Conservation (phyloP, 331 rosid genomes). For the Cydonia oblonga region DNA sequence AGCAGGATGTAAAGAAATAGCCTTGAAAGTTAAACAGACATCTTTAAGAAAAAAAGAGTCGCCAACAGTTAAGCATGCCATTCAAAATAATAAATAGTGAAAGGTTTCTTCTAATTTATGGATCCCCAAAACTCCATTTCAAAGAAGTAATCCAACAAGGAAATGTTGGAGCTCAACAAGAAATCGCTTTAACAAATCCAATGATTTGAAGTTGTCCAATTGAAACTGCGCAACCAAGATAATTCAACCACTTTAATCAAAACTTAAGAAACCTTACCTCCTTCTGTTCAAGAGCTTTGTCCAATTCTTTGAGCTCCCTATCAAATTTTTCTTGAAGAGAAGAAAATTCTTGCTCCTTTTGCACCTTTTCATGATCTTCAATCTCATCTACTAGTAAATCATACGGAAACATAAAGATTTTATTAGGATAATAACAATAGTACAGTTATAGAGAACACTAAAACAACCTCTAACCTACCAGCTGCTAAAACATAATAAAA, state of each 20-base stretch:
- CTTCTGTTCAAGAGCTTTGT: constrained; percentile 73
- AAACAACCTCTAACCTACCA: neutral
- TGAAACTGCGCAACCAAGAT: neutral
- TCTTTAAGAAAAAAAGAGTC: neutral
- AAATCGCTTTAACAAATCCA: neutral
- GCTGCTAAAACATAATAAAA: neutral
- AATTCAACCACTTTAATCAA: neutral
- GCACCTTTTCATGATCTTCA: constrained; percentile 64
- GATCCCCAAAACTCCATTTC: neutral
- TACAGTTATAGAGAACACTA: neutral
- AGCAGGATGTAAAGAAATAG: neutral
- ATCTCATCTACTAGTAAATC: constrained; percentile 32
- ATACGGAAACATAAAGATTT: neutral
- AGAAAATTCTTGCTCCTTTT: constrained; percentile 77
- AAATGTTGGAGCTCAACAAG: neutral
- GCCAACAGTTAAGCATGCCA: neutral
- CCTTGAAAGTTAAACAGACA: neutral
- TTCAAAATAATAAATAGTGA: neutral
- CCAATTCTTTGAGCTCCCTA: constrained; percentile 75
- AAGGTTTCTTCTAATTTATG: neutral
- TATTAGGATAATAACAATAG: neutral
- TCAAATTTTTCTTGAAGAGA: constrained; percentile 77
- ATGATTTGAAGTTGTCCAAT: neutral
- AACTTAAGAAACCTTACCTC: constrained; percentile 40
- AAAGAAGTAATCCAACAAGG: neutral